Base-by-base conservation (phyloP, 805 yeast species). In the Myxozyma sirexii region DNA sequence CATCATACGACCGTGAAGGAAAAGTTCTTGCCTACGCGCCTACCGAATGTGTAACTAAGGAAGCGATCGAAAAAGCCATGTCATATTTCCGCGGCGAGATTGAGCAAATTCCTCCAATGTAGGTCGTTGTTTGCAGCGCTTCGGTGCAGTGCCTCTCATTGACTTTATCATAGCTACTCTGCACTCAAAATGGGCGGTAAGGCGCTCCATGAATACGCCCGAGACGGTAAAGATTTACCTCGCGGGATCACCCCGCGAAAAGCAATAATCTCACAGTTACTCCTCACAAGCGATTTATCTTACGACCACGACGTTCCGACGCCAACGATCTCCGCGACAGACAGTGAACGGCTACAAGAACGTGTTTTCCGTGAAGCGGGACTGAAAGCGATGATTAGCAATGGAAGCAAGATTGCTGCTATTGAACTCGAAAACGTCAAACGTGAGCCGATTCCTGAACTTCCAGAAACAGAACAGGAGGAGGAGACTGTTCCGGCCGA, bases 141-240 rank as follows among this genome's bases (percentile, higher is more conserved):
- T 39, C 12, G 2, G 24, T 13, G 10, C 12, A 12, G 1, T n/a
- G n/a, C 27, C n/a, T 4, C 5, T n/a, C 26, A 37, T 26, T 23
- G 5, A 0, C 13, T 15, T 1, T 42, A n/a, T 15, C 19, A 10
- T 44, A 59, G 62, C 21, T 63, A 84, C 73, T 89, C 97, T 17
- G 99, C 99, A 0, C 77, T 96, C 59, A 93, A 93, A 71, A 87
- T 96, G 85, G 86, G 90, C 70, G 99, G 99, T 17, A 90, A 86
- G 74, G 96, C 96, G 2, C 76, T 96, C 49, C 91, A 96, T 71
- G 97, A 93, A 68, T 94, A 94, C 72, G 99, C 99, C 1, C 80
- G 99, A 64, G 83, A 87, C 63, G 96, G 96, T 0, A 76, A 82
- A 26, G 93, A 97, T 0, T 78, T 94, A 21, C 99, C 99, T 0